Conservation (phyloP, 306 rosid genomes). For the Senna siamea region DNA sequence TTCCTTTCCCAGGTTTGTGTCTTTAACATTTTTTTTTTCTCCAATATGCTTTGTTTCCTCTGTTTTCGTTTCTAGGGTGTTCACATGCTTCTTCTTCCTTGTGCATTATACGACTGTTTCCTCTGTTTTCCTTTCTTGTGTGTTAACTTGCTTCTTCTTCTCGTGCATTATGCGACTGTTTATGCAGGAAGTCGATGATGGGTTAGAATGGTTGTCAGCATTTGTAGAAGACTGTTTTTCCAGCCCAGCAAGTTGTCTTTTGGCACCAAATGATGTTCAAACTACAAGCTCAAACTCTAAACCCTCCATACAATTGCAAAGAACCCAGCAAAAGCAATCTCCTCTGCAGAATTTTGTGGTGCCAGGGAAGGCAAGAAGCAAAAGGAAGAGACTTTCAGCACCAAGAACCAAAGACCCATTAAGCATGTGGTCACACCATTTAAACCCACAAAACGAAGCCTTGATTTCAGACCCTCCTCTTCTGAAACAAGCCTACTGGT, state of each 20-base stretch:
- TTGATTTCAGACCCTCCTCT: slow-evolving; percentile 56
- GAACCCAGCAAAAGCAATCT: slow-evolving; percentile 30
- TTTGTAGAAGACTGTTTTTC: slow-evolving; percentile 80
- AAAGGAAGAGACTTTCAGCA: slow-evolving; percentile 62
- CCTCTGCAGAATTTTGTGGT: slow-evolving; percentile 49
- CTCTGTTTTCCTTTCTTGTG: not conserved
- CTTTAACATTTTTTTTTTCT: not conserved
- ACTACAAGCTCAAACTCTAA: slow-evolving; percentile 36
- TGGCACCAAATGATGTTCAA: slow-evolving; percentile 43
- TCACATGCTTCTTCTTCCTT: too few relatives aligned
- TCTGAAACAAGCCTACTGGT: slow-evolving; percentile 66
- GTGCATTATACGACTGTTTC: too few relatives aligned
- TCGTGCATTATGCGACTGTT: too few relatives aligned
- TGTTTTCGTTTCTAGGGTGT: too few relatives aligned
- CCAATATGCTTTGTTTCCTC: slow-evolving; percentile 3
- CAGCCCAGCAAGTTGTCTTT: slow-evolving; percentile 55
- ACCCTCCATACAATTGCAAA: slow-evolving; percentile 46
- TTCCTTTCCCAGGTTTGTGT: slow-evolving; percentile 11
- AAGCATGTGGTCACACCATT: slow-evolving; percentile 45
- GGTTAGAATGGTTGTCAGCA: slow-evolving; percentile 74
- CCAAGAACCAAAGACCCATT: slow-evolving; percentile 48
- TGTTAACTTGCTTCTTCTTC: too few relatives aligned
- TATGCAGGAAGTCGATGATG: slow-evolving; percentile 66
- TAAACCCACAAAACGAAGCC: slow-evolving; percentile 46
- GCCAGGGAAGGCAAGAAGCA: slow-evolving; percentile 80